Conservation (phyloP, 768 basidiomycete species). For the Sutorius australiensis region DNA sequence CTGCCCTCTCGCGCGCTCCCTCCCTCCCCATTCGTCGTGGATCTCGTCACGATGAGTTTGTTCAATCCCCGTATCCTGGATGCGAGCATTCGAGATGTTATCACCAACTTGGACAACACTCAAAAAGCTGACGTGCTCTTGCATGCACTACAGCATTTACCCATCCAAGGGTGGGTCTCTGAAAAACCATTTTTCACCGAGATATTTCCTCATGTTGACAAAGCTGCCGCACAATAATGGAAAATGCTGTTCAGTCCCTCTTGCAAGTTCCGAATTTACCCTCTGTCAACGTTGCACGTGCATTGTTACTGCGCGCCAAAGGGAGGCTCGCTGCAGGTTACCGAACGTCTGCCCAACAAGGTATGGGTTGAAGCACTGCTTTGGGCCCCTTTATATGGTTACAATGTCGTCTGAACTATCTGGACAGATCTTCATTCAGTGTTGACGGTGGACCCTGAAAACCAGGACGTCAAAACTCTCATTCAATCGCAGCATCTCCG, state of each 20-base stretch:
- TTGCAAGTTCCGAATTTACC: slow-evolving; percentile 53
- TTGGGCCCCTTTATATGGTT: not conserved
- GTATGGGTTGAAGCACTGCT: slow-evolving; percentile 28
- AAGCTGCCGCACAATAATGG: slow-evolving; percentile 57
- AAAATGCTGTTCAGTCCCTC: slow-evolving; percentile 72
- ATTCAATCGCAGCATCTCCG: slow-evolving; percentile 48
- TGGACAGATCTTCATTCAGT: slow-evolving; percentile 62
- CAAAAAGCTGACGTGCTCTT: slow-evolving; percentile 70
- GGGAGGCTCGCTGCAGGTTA: slow-evolving; percentile 58
- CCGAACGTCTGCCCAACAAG: slow-evolving; percentile 62
- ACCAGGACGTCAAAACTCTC: slow-evolving; percentile 63
- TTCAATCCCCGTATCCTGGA: slow-evolving; percentile 78
- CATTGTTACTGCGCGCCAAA: slow-evolving; percentile 64
- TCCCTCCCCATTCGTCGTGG: not conserved
- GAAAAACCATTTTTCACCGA: not conserved
- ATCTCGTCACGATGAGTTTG: slow-evolving; percentile 43
- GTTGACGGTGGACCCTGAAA: slow-evolving; percentile 59
- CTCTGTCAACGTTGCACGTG: slow-evolving; percentile 50
- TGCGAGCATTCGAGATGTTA: slow-evolving; percentile 69
- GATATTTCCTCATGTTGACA: slow-evolving; percentile 4
- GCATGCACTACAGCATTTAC: slow-evolving; percentile 80
- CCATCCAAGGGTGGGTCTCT: slow-evolving; percentile 56
- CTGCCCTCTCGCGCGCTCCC: not conserved
- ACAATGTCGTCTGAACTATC: slow-evolving; percentile 3
- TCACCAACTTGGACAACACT: slow-evolving; percentile 51